Base-by-base conservation (phyloP, 2,329 filamentous ascomycete genomes). In the Calonectria honghensis region DNA sequence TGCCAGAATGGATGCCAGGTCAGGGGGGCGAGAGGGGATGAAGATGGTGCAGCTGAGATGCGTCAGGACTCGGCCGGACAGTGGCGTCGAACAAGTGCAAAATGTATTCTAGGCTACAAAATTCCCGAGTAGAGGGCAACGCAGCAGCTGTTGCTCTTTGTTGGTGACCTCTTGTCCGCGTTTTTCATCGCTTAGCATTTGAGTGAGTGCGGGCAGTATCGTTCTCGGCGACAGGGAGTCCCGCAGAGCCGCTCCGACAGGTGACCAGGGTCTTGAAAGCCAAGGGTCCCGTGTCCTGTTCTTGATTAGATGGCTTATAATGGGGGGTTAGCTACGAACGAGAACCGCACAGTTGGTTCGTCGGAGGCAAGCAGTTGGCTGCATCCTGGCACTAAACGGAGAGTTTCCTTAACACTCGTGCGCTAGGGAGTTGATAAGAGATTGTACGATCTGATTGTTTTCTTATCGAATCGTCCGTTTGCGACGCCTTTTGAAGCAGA, bases 1-100 rank as follows among this genome's bases (percentile, higher is more conserved):
- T 76, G 78, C 77, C 69, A 70, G 74, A 74, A 72, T 72, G 68
- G 70, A 69, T 70, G 72, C 69, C 69, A 72, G 54, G 64, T 31
- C 39, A 67, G 70, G 54, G 64, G 41, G 45, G 27, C 32, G 63
- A 41, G 39, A 37, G 39, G 41, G 48, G 64, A 52, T 35, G 48
- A 61, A 37, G n/a, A 45, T 37, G 70, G 64, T 50, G 45, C 54
- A 51, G 57, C 37, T 61, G 67, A 73, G 66, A 67, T 61, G 50
- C 67, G 51, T 37, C 54, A 65, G 70, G 63, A 68, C 54, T 73
- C 51, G 51, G 50, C 24, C 41, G 24, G 20, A 51, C 24, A 32
- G 72, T 50, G 59, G 61, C 72, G 65, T 67, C 66, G 67, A 48
- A 50, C 5, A 50, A 67, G 35, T 50, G 37, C 31, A 24, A 54